Conservation (phyloP, 495 filamentous ascomycete species). For the Choiromyces venosus region DNA sequence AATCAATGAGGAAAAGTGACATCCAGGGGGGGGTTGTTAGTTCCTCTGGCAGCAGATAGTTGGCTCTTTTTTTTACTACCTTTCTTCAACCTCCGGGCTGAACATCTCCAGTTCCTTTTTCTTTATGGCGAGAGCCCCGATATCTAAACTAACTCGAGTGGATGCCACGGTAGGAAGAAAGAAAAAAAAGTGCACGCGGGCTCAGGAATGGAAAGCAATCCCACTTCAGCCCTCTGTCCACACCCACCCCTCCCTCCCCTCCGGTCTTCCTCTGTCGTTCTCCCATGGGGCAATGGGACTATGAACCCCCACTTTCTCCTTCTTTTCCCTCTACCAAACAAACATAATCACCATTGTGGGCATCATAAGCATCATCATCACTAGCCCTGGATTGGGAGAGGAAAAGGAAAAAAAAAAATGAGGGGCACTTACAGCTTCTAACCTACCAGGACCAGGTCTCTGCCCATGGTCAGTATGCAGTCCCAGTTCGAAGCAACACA, state of each 20-base stretch:
- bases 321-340: background rate
- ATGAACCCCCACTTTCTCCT: background rate
- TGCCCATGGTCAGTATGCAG: background rate
- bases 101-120: slow-evolving; percentile 3
- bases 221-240: background rate
- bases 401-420: background rate
- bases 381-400: background rate
- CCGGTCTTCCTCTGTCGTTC: background rate
- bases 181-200: background rate
- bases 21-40: background rate
- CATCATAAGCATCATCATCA: slow-evolving; percentile 4
- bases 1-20: background rate
- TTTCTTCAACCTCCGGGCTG: background rate
- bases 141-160: background rate
- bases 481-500: background rate
- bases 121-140: background rate
- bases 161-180: background rate
- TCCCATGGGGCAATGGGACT: background rate
- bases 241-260: background rate
- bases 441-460: background rate
- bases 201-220: background rate
- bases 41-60: background rate
- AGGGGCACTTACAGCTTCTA: background rate
- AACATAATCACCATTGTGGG: background rate
- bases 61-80: background rate